Conservation (phyloP, 441 rosid genomes). For the Manihot esculenta region DNA sequence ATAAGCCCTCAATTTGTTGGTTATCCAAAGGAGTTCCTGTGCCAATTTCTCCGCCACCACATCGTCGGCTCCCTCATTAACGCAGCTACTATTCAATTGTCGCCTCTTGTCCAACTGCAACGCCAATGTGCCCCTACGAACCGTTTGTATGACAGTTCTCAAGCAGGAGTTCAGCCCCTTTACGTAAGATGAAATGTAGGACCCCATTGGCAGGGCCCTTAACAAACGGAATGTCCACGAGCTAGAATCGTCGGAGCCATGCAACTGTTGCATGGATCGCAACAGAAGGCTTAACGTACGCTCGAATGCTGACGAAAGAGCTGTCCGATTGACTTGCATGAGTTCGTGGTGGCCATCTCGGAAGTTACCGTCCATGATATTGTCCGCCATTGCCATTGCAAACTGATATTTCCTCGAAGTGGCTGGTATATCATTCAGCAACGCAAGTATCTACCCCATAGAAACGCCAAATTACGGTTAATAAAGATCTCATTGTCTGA, state of each 20-base stretch:
- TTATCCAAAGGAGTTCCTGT: slow-evolving; percentile 62
- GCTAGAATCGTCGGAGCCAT: slow-evolving; percentile 19
- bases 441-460: slow-evolving; percentile 44
- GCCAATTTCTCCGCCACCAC: slow-evolving; percentile 69
- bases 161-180: slow-evolving; percentile 48
- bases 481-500: too few species aligned
- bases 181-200: slow-evolving; percentile 44
- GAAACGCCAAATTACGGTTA: not conserved
- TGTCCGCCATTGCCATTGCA: slow-evolving; percentile 73
- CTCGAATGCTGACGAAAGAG: slow-evolving; percentile 56
- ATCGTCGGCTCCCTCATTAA: slow-evolving; percentile 32
- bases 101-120: slow-evolving; percentile 27
- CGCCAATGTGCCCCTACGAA: slow-evolving; percentile 24
- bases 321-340: slow-evolving; percentile 52
- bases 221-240: slow-evolving; percentile 43
- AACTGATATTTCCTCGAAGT: slow-evolving; percentile 69
- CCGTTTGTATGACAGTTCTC: slow-evolving; percentile 34
- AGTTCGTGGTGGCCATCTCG: slow-evolving; percentile 45
- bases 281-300: slow-evolving; percentile 52
- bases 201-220: slow-evolving; percentile 52
- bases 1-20: slow-evolving; percentile 54
- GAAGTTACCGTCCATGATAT: slow-evolving; percentile 70
- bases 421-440: slow-evolving; percentile 65
- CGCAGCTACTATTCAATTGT: slow-evolving; percentile 1
- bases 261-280: slow-evolving; percentile 39